Evolutionary conservation across 1,284 basidiomycete genomes (phyloP), one percentile per base, ranked within the genome.

Genomic region (Trichosporon sp.): DNA sequence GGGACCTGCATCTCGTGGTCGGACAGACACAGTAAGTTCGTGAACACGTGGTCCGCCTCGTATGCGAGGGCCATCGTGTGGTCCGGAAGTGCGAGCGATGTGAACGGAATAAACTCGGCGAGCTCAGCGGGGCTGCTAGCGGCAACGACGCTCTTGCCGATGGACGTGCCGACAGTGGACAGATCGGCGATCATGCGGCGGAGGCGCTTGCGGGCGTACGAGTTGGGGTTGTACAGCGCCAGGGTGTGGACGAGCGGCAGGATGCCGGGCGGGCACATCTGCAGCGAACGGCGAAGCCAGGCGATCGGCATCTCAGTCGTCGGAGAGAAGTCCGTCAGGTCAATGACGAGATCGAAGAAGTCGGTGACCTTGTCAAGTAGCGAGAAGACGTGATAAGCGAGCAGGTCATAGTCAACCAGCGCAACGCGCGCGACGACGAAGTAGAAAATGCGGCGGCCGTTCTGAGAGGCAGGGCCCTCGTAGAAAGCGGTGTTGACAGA

Each of bases 321-420:
- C 5, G 91, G 85, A 1, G 90, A 88, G 80, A 94, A 94, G 21
- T 88, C 89, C 31, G 93, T 95, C 81, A 91, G 91, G 78, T 95
- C 94, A 65, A 94, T 83, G 75, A 96, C 88, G 37, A 96, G 84
- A 71, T 94, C 91, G 79, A 91, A 93, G 12, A 77, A 77, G 65
- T 82, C 81, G 14, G 76, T 79, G 37, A 84, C 75, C 32, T 80
- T 80, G 48, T 81, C 80, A 40, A 84, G 63, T 1, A 90, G 92
- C 86, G 90, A 91, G 83, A 94, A 90, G 66, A 94, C 89, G 79
- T 93, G 89, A 80, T 89, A 92, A 81, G 94, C 90, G 48, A 98
- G 83, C 2, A 94, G 83, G 77, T 96, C 93, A 40, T 95, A 89
- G 79, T 97, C 94, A 63, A 95, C 86, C 0, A 90, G 89, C 76